A percentile compares a stretch with the other conserved stretches of the same genome.
Conservation (phyloP, 75 land plant species). For the Cryptomeria japonica region DNA sequence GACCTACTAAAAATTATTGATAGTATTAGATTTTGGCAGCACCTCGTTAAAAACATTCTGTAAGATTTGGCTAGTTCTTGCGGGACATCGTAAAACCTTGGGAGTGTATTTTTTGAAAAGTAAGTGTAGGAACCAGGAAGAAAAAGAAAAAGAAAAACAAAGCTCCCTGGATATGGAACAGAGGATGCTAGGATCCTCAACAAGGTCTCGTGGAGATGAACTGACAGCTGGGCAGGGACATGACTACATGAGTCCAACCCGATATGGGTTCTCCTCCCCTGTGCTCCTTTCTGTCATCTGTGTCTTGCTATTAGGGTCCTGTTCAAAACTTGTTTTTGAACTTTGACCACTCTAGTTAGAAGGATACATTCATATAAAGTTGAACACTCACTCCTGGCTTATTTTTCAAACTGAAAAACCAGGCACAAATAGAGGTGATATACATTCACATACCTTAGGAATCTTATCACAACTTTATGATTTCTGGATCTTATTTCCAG, state of each 20-base stretch:
- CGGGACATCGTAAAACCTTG: background rate
- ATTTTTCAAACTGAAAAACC: background rate
- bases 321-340: background rate
- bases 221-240: background rate
- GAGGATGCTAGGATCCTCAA: background rate
- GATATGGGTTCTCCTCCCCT: background rate
- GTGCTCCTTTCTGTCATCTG: too few relatives aligned
- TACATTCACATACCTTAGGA: background rate
- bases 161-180: background rate
- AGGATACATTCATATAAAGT: background rate
- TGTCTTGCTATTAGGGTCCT: too few relatives aligned
- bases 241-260: background rate
- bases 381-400: background rate
- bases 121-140: background rate
- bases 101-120: background rate
- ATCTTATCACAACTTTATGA: background rate
- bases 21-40: background rate
- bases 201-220: background rate
- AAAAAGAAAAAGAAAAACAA: background rate
- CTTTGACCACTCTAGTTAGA: background rate
- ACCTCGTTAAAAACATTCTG: background rate
- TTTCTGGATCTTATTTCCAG: too few relatives aligned
- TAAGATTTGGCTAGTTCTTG: background rate
- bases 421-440: background rate
- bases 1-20: background rate